Base-by-base conservation (phyloP, 2,329 filamentous ascomycete species). In the Fusarium nanum region DNA sequence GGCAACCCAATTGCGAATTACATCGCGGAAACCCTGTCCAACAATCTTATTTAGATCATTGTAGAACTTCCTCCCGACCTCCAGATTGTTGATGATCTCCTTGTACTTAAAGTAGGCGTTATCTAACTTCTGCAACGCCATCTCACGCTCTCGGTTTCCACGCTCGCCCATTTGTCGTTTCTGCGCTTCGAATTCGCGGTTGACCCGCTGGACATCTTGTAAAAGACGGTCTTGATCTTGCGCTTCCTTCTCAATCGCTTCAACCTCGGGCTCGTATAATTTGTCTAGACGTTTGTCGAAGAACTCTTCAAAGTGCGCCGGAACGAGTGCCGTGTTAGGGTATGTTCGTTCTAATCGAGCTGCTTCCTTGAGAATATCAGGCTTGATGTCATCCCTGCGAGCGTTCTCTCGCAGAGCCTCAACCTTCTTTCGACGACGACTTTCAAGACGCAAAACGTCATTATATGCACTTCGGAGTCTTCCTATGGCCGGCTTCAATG, bases 101-200 rank as follows among this genome's bases (percentile, higher is more conserved):
- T 97, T 97, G 83, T 98, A 98, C 81, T 95, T 97, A 80, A 94
- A 90, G 78, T 97, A 98, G 1, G 93, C 95, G 69, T 92, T 94
- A 79, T 98, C 95, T 12, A 99, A 84, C 67, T 88, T 89, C 80
- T 99, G 96, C 50, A 99, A 82, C 0, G 93, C 94, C 72, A 92
- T 88, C 78, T 98, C 95, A 16, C 96, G 89, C 76, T 97, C 94
- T 64, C 81, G 79, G 70, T 93, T 83, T 47, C 86, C 86, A 18
- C 83, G 83, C 34, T 84, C 84, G n/a, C 84, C 92, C 6, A 90
- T 89, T 41, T 85, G 86, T 56, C 90, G 88, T 70, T 92, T 87
- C 73, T 89, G 93, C 22, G 87, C 84, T 67, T 92, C 88, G 73
- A 98, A 98, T 20, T 91, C 90, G 16, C 88, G 87, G 77, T 97